phyloP scores from a whole-genome alignment of 768 basidiomycete species.

The Lactarius quietus region DNA sequence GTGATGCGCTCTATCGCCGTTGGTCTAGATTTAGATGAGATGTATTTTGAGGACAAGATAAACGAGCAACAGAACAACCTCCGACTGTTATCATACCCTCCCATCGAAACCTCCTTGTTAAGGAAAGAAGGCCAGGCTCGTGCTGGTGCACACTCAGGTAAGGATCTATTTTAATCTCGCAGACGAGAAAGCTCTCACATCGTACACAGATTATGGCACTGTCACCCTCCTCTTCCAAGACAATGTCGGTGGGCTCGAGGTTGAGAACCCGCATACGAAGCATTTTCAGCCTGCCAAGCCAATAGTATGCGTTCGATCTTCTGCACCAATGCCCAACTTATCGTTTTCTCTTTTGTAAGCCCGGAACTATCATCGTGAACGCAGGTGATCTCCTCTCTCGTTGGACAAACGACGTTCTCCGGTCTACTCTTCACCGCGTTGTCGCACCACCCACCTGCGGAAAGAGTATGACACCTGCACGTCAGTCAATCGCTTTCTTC shows the following conservation, averaged over 20 bases:
- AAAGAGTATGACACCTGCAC: conserved; percentile 55
- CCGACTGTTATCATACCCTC: conserved; percentile 75
- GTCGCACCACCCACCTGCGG: conserved; percentile 61
- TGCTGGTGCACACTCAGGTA: conserved; percentile 79
- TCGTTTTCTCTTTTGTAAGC: conserved; percentile 39
- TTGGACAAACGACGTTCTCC: conserved; percentile 79
- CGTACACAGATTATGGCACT: conserved; percentile 65
- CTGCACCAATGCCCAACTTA: neutral
- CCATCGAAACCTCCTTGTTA: conserved; percentile 59
- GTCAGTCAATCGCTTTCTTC: conserved; percentile 86
- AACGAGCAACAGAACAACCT: conserved; percentile 79
- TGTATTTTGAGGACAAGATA: conserved; percentile 72
- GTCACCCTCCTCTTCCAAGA: conserved; percentile 81
- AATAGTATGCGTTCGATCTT: conserved; percentile 48
- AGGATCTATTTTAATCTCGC: conserved; percentile 8
- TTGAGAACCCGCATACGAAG: conserved; percentile 74
- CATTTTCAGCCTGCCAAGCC: conserved; percentile 69
- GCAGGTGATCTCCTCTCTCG: conserved; percentile 76
- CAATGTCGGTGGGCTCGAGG: conserved; percentile 78
- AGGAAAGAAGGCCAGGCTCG: conserved; percentile 66
- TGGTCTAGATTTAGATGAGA: conserved; percentile 68
- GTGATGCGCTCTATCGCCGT: conserved; percentile 87
- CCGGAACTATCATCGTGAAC: conserved; percentile 79
- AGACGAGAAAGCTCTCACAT: neutral
- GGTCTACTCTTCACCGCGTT: conserved; percentile 80